These are phyloP conservation scores for Cenococcum geophilum DNA, from an alignment of 495 filamentous ascomycete genomes.

Conservation along the genomic window DNA sequence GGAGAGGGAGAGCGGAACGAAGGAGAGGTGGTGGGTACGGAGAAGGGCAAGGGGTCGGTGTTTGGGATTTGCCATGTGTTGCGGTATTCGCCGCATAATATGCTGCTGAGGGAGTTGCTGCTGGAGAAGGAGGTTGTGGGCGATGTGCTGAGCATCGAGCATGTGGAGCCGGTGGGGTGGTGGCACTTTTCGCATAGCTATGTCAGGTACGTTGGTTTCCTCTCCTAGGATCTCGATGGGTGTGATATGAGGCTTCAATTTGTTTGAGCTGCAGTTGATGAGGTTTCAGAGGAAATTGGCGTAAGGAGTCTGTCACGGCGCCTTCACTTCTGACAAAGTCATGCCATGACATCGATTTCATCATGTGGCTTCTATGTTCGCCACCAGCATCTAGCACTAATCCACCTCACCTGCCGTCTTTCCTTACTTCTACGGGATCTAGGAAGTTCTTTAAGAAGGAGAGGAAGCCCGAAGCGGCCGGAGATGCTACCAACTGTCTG, in stretches of 20 bases:
- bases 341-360: constrained; percentile 87
- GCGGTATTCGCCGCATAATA: constrained; percentile 82
- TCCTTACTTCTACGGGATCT: constrained; percentile 64
- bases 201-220: constrained; percentile 52
- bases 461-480: constrained; percentile 69
- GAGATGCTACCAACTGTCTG: constrained; percentile 78
- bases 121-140: constrained; percentile 68
- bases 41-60: constrained; percentile 38
- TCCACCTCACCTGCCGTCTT: constrained; percentile 65
- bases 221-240: not conserved
- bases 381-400: constrained; percentile 42
- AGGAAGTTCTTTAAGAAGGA: constrained; percentile 64
- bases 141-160: constrained; percentile 79
- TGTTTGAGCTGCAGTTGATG: not conserved
- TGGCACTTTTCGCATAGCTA: constrained; percentile 96
- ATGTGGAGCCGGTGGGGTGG: constrained; percentile 90
- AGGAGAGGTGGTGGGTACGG: constrained; percentile 19
- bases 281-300: constrained; percentile 72
- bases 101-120: constrained; percentile 69
- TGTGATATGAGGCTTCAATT: not conserved
- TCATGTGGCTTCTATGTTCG: constrained; percentile 80
- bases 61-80: constrained; percentile 68
- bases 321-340: constrained; percentile 87
- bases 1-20: constrained; percentile 74
- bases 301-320: constrained; percentile 63